A percentile compares a stretch with the other conserved stretches of the same genome.
phyloP scores from a whole-genome alignment of 768 basidiomycete genomes.

The Leccinum incarnatum region DNA sequence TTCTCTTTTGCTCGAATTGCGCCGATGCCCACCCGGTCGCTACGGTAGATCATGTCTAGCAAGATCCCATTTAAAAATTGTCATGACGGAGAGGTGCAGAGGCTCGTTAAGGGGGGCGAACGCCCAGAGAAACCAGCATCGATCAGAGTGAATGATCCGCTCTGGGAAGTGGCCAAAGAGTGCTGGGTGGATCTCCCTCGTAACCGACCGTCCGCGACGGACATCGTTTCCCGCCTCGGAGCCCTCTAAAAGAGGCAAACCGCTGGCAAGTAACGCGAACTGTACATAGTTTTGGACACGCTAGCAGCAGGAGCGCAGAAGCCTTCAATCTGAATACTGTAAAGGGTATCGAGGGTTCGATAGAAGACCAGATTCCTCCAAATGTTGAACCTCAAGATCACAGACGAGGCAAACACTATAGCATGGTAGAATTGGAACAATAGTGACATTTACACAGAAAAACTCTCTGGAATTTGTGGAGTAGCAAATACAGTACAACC shows the following conservation, averaged over 20 bases:
- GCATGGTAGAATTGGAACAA: not conserved
- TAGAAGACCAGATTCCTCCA: no score
- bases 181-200: conserved; percentile 13
- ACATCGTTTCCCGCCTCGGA: not conserved
- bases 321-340: no score
- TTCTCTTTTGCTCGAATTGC: not conserved
- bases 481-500: not conserved
- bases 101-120: not conserved
- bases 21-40: not conserved
- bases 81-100: not conserved
- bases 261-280: not conserved
- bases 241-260: no score
- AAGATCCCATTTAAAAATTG: conserved; percentile 10
- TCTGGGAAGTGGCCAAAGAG: conserved; percentile 11
- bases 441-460: not conserved
- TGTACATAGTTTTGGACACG: not conserved
- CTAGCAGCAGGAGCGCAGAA: no score
- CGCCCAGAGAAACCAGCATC: conserved; percentile 9
- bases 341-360: no score
- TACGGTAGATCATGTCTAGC: conserved; percentile 19
- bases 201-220: conserved; percentile 15
- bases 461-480: no score
- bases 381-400: no score
- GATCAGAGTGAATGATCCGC: conserved; percentile 1
- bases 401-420: no score